Evolutionary conservation across 352 stramenopile species (phyloP), one percentile per base, ranked within the genome.

Genomic region (Pythium biforme): DNA sequence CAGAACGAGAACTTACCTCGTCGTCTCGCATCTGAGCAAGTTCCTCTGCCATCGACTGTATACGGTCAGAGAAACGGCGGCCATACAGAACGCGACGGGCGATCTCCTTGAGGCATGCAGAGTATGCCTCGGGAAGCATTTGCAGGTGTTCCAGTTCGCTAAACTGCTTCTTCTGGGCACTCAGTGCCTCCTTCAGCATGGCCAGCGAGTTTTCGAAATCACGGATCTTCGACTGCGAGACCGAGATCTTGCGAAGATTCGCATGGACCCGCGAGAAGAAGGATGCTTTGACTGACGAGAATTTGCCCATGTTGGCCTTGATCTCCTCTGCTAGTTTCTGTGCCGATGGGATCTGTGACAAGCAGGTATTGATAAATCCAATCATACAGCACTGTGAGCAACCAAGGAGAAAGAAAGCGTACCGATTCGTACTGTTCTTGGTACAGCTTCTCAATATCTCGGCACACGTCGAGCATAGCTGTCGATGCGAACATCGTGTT

Each of bases 121-220:
- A 63, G 45, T 95, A 95, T 25, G 87, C 89, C 66, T 93, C 84
- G 56, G 85, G 85, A 33, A 94, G 68, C 52, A 90, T 92, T 11
- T 89, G 79, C 11, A 95, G 63, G 66, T 95, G 87, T 47, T 95
- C 82, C 2, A 95, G 74, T 55, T 95, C 87, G 52, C 87, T 77
- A 52, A 95, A 95, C 57, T 95, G 83, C 37, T 83, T 85, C 69
- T 94, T 94, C 59, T 95, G 87, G 3, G 74, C 81, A 27, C 62
- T 53, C 53, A 92, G 53, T 17, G 85, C 87, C 46, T 94, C 87
- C 34, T 80, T 85, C 48, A 95, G 87, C 55, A 94, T 86, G 8
- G 75, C 72, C 39, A 95, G 40, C n/a, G 82, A 92, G 55, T 89
- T 90, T 52, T 94, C 87, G 75, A 95, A 95, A 68, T 94, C 87